Conservation (phyloP, 169 alveolate species). For the Cryptosporidium parvum region DNA sequence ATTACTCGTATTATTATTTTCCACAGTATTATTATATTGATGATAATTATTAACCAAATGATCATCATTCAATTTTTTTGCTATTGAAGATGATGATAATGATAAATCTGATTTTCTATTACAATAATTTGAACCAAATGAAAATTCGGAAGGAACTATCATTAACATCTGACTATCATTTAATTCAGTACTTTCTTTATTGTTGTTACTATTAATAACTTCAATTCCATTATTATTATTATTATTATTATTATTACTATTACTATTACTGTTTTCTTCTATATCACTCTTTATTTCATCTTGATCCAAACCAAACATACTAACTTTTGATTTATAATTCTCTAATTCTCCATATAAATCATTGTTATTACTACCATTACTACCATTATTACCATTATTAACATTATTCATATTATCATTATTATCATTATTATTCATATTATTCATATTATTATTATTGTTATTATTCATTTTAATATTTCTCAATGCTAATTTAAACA, state of each 20-base stretch:
- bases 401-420: too few species aligned
- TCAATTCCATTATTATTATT: not conserved
- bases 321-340: not conserved
- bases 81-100: not conserved
- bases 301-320: not conserved
- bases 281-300: not conserved
- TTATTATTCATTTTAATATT: slow-evolving; percentile 15
- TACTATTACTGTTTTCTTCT: not conserved
- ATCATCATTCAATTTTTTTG: not conserved
- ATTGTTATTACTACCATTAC: not conserved
- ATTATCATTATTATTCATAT: too few species aligned
- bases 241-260: not conserved
- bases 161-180: not conserved
- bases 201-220: not conserved
- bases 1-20: not conserved
- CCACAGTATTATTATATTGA: not conserved
- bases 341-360: not conserved
- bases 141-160: slow-evolving; percentile 46
- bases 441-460: too few species aligned
- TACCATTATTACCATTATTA: too few species aligned
- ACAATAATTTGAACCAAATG: slow-evolving; percentile 26
- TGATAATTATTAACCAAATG: slow-evolving; percentile 1
- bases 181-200: not conserved
- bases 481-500: slow-evolving; percentile 48
- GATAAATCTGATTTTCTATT: not conserved